These are phyloP conservation scores for Tritrichomonas musculus DNA, from an alignment of 208 protist species.

Conservation along the genomic window DNA sequence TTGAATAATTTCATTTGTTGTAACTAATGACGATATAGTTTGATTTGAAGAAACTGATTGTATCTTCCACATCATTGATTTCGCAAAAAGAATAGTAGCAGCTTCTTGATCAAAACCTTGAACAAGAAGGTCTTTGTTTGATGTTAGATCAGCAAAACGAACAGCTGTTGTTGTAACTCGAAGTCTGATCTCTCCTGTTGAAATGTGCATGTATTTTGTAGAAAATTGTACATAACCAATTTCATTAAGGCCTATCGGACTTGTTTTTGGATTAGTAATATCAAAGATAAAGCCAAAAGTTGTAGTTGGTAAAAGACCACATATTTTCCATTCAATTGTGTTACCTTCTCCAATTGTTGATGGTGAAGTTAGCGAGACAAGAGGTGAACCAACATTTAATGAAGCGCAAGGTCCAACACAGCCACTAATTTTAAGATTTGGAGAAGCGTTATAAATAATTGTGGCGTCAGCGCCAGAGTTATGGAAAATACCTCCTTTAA, in stretches of 20 bases:
- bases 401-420: background rate
- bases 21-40: conserved; percentile 66
- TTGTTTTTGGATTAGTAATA: conserved; percentile 61
- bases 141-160: background rate
- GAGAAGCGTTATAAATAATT: background rate
- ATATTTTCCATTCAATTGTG: conserved; percentile 93
- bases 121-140: conserved; percentile 38
- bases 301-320: conserved; percentile 72
- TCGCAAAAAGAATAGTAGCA: conserved; percentile 85
- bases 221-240: conserved; percentile 65
- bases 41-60: no score
- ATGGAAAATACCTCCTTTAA: background rate
- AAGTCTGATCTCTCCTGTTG: conserved; percentile 49
- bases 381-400: background rate
- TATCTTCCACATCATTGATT: conserved; percentile 82
- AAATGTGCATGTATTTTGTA: conserved; percentile 76
- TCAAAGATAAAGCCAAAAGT: conserved; percentile 93
- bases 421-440: background rate
- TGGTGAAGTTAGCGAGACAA: background rate
- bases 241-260: conserved; percentile 20
- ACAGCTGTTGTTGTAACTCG: conserved; percentile 57
- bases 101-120: conserved; percentile 88
- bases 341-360: conserved; percentile 76
- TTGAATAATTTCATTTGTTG: conserved; percentile 83
- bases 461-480: background rate